Evolutionary conservation across 169 alveolate species (phyloP), one percentile per base, ranked within the genome.

Genomic region (Eimeria praecox): DNA sequence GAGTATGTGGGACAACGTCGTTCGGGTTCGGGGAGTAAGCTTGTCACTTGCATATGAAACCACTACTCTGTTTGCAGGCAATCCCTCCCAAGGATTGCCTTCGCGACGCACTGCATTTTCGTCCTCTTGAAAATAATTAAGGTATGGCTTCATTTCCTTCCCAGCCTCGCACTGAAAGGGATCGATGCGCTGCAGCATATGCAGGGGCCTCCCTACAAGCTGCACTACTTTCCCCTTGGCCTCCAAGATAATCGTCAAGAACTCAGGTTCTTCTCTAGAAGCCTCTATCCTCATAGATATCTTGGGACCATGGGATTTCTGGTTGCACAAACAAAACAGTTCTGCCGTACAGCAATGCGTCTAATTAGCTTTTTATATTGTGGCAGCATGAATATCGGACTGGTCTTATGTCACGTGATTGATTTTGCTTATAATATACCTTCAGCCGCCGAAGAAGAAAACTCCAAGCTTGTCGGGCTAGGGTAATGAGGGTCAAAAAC

Each of bases 221-320:
- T 87, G 40, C 59, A 87, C 93, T 24, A 40, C 59, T 62, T 40
- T 87, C 18, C 93, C 64, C 38, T 35, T 87, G 78, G 78, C 62
- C 40, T 62, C 35, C 62, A 87, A 62, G 5, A 35, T 35, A 35
- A 87, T 40, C 22, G 64, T 27, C 59, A 87, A 40, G 52, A 56
- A 87, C 42, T 62, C 59, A 12, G 93, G 93, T 40, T n/a, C 44
- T 14, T 35, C 82, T 1, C 24, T 30, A 40, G 22, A 18, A 38
- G 42, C 30, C 82, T 35, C 42, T 0, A 87, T 71, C 64, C 27
- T 59, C 82, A 87, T 59, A 18, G 82, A 38, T 59, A 87, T 56
- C 64, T 87, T 56, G 64, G 93, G 82, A 22, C 93, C 93, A 22
- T 87, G 93, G n/a, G 93, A 59, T 40, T 62, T 87, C 93, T 87